Conservation (phyloP, 116 monocot genomes). For the Trichopus zeylanicus region DNA sequence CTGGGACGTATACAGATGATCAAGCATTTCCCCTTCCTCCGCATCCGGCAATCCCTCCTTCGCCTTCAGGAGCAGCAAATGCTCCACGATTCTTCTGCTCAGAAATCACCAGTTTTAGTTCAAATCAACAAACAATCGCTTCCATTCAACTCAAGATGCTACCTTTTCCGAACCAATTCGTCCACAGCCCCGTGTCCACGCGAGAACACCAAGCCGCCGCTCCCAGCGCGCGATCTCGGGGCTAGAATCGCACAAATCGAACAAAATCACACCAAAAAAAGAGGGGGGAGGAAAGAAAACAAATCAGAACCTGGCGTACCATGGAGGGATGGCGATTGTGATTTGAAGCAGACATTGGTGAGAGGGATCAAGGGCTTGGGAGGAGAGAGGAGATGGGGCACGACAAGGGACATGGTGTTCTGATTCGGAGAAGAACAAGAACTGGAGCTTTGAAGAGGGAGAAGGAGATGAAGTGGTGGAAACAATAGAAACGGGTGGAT, state of each 20-base stretch:
- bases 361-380: not conserved
- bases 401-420: not conserved
- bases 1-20: constrained; percentile 75
- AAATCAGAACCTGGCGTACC: too few species aligned
- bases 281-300: not conserved
- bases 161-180: not conserved
- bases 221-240: not conserved
- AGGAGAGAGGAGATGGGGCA: not conserved
- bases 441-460: not conserved
- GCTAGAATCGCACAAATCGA: not conserved
- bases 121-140: not conserved
- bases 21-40: constrained; percentile 86
- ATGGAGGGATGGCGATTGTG: not conserved
- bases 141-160: too few species aligned
- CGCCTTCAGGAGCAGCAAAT: constrained; percentile 61
- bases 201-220: not conserved
- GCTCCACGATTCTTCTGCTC: constrained; percentile 78
- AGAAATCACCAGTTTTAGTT: not conserved
- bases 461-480: not conserved
- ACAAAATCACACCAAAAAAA: not conserved
- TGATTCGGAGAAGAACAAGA: not conserved
- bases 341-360: too few species aligned
- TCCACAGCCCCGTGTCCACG: not conserved
- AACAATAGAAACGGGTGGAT: too few species aligned
- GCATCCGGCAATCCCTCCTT: constrained; percentile 44